A percentile compares a stretch with the other conserved stretches of the same genome.
Conservation (phyloP, 2,329 filamentous ascomycete genomes). For the Arthrocladium fulminans region DNA sequence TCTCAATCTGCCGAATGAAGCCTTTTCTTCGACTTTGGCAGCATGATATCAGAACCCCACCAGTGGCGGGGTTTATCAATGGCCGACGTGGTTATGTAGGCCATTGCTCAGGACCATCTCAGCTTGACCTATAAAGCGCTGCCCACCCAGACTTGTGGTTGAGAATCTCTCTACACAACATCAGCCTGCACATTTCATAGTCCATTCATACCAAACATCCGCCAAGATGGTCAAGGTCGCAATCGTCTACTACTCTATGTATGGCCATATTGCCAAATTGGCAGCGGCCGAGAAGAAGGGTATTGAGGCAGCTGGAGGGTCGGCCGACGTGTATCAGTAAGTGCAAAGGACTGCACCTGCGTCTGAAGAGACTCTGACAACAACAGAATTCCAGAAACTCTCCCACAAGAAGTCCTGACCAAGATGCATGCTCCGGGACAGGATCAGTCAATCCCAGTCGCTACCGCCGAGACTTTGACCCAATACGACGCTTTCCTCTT, state of each 20-base stretch:
- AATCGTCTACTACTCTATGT: conserved; percentile 89
- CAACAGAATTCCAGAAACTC: conserved; percentile 71
- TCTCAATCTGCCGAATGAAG: neutral
- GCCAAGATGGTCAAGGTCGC: conserved; percentile 55
- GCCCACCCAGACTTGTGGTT: neutral
- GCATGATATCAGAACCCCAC: neutral
- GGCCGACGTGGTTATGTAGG: neutral
- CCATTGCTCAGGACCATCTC: neutral
- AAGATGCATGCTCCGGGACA: conserved; percentile 91
- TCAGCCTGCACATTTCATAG: neutral
- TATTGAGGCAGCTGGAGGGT: conserved; percentile 77
- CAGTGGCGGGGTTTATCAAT: neutral
- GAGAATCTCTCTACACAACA: neutral
- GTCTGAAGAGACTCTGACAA: conserved; percentile 65
- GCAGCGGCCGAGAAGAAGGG: conserved; percentile 87
- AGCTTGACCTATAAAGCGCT: neutral
- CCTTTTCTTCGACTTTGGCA: neutral
- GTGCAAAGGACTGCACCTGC: conserved; percentile 21
- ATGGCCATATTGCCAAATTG: conserved; percentile 76
- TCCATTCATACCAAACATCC: neutral
- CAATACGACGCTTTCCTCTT: conserved; percentile 82
- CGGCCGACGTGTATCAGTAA: conserved; percentile 72
- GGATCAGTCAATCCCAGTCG: conserved; percentile 52
- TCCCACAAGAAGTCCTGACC: conserved; percentile 66
- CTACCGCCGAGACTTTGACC: conserved; percentile 54